Evolutionary conservation across 495 filamentous ascomycete genomes (phyloP).

Genomic region (Podospora bellae-mahoneyi): DNA sequence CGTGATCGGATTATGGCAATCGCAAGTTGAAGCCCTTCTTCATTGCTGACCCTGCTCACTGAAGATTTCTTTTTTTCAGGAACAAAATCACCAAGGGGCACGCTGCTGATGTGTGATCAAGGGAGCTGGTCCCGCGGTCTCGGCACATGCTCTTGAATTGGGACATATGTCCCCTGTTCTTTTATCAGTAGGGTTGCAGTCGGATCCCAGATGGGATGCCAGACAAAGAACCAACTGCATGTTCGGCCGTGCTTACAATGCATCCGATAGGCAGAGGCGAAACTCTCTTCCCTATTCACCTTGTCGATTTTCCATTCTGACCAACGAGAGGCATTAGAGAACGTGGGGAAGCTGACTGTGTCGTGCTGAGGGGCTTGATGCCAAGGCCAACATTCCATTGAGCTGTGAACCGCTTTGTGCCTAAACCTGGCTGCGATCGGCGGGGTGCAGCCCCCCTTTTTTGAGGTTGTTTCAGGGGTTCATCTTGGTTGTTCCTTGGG

Average conservation of each 20-base stretch:
- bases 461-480: neutral
- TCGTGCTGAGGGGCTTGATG: neutral
- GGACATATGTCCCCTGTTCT: neutral
- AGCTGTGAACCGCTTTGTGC: neutral
- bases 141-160: neutral
- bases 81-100: neutral
- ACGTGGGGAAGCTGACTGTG: neutral
- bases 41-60: neutral
- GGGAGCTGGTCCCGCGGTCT: neutral
- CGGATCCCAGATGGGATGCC: slow-evolving; percentile 9
- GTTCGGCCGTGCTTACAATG: neutral
- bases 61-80: neutral
- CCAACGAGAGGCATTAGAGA: neutral
- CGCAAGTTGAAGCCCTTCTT: neutral
- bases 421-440: neutral
- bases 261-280: neutral
- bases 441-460: neutral
- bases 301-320: neutral
- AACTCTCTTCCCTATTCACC: neutral
- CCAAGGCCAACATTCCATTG: neutral
- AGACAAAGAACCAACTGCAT: neutral
- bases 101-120: neutral
- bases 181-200: slow-evolving; percentile 2
- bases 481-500: neutral
- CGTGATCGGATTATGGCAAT: neutral